Evolutionary conservation across 768 basidiomycete genomes (phyloP).

Genomic region (Kwoniella mangroviensis): DNA sequence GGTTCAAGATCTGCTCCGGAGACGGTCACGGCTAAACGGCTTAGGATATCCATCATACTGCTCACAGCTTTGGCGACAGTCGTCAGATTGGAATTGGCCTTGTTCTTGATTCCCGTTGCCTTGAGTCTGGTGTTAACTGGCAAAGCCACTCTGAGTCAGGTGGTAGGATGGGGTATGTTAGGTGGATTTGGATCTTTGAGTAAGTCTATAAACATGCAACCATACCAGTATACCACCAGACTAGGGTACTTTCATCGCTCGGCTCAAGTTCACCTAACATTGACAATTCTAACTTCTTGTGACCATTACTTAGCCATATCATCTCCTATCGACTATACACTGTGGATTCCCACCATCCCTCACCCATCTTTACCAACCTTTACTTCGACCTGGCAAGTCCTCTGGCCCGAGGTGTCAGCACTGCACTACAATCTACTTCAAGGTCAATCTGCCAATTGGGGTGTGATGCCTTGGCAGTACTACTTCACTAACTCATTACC

Average conservation of each 20-base stretch:
- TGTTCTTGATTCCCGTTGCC: constrained; percentile 66
- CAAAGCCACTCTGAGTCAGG: constrained; percentile 54
- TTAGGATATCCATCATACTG: constrained; percentile 65
- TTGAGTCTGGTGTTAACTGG: constrained; percentile 57
- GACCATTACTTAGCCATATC: constrained; percentile 63
- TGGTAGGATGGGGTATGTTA: constrained; percentile 32
- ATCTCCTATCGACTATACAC: constrained; percentile 75
- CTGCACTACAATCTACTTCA: constrained; percentile 83
- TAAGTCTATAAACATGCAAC: constrained; percentile 18
- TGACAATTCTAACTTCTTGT: neutral
- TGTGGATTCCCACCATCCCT: constrained; percentile 65
- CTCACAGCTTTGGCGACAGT: constrained; percentile 72
- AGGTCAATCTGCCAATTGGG: constrained; percentile 90
- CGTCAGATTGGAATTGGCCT: constrained; percentile 77
- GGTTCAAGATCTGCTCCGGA: constrained; percentile 6
- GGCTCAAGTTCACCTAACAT: neutral
- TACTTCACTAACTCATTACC: constrained; percentile 60
- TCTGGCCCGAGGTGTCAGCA: constrained; percentile 86
- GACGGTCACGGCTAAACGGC: constrained; percentile 58
- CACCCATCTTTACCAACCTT: constrained; percentile 56
- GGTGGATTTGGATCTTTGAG: constrained; percentile 45
- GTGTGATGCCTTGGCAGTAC: constrained; percentile 62
- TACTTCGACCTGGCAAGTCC: constrained; percentile 54
- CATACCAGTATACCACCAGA: too few relatives aligned
- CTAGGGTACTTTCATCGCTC: too few relatives aligned